Evolutionary conservation across 2,329 filamentous ascomycete species (phyloP), one percentile per base, ranked within the genome.

Genomic region (Penicillium expansum): DNA sequence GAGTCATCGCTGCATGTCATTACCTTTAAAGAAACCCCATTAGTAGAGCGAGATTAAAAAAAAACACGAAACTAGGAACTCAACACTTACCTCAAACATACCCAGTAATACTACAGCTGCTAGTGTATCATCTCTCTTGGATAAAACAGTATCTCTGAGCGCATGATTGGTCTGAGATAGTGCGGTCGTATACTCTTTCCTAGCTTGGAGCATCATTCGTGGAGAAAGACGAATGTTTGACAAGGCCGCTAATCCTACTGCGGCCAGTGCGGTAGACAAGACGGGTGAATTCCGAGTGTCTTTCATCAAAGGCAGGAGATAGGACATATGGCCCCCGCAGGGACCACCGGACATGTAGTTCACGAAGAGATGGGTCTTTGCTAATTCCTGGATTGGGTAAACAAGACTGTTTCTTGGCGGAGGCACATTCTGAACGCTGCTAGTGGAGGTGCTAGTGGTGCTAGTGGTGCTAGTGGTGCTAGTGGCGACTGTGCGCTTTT

Each of bases 141-240:
- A 49, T 16, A 45, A 13, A 14, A 44, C 29, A 2, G 32, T n/a
- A 29, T 59, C 43, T 14, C 11, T 37, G 27, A 61, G 24, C 3
- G 33, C 54, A 9, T 43, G 14, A 16, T 61, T 58, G 14, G 58
- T 61, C 14, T 51, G 41, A 5, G 47, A 41, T n/a, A 61, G 22
- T 9, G 58, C 58, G 27, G 33, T 52, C 24, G 44, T 58, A 30
- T 61, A 61, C 27, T 61, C 52, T 33, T 53, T 38, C 27, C 56
- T 48, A 5, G 56, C 58, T 24, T 43, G 43, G 20, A 58, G 30
- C 56, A 59, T 56, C 48, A 61, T 42, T 27, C 42, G 52, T 4
- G 58, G 52, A 20, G 52, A 58, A 32, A 56, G 32, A 18, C 56
- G 44, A 10, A 58, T 56, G 32, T 61, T 61, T 1, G 56, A 57